phyloP scores from a whole-genome alignment of 179 eudicot species.

The Nepenthes alata region DNA sequence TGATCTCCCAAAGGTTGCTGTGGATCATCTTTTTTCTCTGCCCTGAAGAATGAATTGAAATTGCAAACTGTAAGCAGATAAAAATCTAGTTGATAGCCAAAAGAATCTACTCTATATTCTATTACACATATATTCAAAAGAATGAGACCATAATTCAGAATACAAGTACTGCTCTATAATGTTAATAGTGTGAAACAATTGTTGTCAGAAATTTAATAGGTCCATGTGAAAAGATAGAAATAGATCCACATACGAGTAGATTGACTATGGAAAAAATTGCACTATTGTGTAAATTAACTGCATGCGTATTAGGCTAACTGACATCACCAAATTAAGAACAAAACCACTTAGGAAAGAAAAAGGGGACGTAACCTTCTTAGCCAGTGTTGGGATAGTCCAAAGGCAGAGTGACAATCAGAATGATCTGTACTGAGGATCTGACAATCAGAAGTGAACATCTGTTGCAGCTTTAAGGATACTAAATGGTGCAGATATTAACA shows the following conservation, averaged over 20 bases:
- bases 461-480: conserved; percentile 26
- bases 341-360: neutral
- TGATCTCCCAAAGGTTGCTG: conserved; percentile 25
- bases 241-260: neutral
- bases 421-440: conserved; percentile 40
- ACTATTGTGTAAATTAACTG: neutral
- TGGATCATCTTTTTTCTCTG: conserved; percentile 38
- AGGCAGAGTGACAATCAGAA: conserved; percentile 34
- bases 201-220: too few relatives aligned
- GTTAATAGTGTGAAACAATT: neutral
- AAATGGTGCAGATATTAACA: conserved; percentile 1
- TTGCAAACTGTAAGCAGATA: neutral
- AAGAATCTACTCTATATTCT: neutral
- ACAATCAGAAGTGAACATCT: conserved; percentile 56
- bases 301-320: neutral
- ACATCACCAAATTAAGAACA: neutral
- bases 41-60: conserved; percentile 23
- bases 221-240: too few relatives aligned
- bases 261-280: neutral
- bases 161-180: neutral
- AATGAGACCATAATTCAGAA: neutral
- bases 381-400: conserved; percentile 59
- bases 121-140: neutral
- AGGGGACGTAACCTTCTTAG: conserved; percentile 39
- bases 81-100: too few relatives aligned